phyloP scores from a whole-genome alignment of 371 early-diverging fungal genomes.

The Apophysomyces elegans region DNA sequence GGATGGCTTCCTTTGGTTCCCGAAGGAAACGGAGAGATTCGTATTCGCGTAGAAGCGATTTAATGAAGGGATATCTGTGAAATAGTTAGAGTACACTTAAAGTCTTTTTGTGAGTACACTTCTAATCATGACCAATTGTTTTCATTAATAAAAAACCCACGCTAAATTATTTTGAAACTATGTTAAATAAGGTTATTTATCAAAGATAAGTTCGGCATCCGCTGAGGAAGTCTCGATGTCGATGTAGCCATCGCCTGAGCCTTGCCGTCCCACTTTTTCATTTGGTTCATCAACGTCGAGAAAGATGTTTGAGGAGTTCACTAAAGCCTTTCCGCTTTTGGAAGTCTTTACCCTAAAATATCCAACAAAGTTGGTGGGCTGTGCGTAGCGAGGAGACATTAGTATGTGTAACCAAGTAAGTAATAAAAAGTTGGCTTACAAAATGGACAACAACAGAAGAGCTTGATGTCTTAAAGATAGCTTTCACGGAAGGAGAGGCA shows the following conservation, averaged over 20 bases:
- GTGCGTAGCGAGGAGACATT: not conserved
- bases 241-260: not conserved
- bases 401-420: too few relatives aligned
- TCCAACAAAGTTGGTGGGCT: not conserved
- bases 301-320: not conserved
- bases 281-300: not conserved
- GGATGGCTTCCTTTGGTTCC: constrained; percentile 20
- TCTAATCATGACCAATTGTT: not conserved
- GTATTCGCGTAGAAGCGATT: constrained; percentile 11
- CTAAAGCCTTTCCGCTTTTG: not conserved
- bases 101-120: not conserved
- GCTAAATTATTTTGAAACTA: too few relatives aligned
- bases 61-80: not conserved
- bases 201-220: constrained; percentile 1
- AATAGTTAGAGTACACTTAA: not conserved
- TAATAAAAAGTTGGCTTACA: not conserved
- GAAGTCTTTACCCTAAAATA: not conserved
- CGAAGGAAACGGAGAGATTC: constrained; percentile 16
- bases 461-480: not conserved
- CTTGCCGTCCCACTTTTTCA: constrained; percentile 1
- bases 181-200: not conserved
- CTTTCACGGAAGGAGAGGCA: not conserved
- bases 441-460: not conserved
- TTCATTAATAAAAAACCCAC: too few relatives aligned
- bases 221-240: not conserved